Conservation (phyloP, 129 eudicot species). For the Chrysanthemum makinoi region DNA sequence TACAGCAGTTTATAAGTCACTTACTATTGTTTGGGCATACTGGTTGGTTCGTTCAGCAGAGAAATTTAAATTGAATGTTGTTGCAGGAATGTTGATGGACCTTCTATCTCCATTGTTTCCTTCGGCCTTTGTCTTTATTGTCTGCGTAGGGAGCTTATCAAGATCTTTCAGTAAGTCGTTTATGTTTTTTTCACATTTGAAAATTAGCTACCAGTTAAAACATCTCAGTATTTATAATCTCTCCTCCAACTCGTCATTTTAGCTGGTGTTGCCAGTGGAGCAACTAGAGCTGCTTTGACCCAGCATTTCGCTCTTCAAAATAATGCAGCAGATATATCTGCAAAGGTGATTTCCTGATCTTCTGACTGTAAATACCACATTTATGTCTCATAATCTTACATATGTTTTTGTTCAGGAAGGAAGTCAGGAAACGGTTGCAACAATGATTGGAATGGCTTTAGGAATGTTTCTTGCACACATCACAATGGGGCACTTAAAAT, state of each 20-base stretch:
- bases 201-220: conserved; percentile 9
- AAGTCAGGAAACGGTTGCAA: conserved; percentile 97
- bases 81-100: conserved; percentile 98
- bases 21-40: conserved; percentile 7
- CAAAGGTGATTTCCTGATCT: conserved; percentile 57
- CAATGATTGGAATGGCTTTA: conserved; percentile 97
- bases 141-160: conserved; percentile 96
- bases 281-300: conserved; percentile 99
- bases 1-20: background rate
- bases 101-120: conserved; percentile 96
- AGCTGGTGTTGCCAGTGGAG: conserved; percentile 99
- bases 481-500: conserved; percentile 70
- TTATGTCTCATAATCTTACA: background rate
- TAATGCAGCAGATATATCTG: conserved; percentile 98
- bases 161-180: conserved; percentile 93
- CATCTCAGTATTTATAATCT: conserved; percentile 8
- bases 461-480: conserved; percentile 95
- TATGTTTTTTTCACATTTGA: background rate
- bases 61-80: conserved; percentile 14
- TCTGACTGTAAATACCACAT: background rate
- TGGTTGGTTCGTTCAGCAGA: conserved; percentile 12
- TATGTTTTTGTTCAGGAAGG: conserved; percentile 60
- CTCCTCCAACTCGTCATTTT: conserved; percentile 28
- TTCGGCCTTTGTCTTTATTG: conserved; percentile 82
- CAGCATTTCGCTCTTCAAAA: conserved; percentile 99